phyloP scores from a whole-genome alignment of 306 rosid genomes.

The Nissolia schottii region DNA sequence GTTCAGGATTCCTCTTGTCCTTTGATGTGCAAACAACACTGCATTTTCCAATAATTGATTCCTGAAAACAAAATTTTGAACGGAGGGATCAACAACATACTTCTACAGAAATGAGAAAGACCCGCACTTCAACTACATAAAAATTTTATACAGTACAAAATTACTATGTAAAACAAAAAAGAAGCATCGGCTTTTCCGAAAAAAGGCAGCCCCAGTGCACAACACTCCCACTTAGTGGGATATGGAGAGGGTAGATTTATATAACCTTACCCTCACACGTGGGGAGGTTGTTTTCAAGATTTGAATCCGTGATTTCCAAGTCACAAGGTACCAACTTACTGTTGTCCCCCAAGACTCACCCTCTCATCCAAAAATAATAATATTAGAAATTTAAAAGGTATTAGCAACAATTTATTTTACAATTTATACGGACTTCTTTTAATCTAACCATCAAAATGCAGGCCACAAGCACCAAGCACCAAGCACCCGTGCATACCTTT shows the following conservation, averaged over 20 bases:
- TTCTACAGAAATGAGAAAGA: neutral
- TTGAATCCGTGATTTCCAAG: no score
- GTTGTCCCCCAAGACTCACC: no score
- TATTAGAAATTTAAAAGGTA: neutral
- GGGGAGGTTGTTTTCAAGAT: no score
- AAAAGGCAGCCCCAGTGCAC: no score
- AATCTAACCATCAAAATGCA: neutral
- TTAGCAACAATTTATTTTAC: neutral
- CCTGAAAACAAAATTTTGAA: constrained; percentile 39
- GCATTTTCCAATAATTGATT: constrained; percentile 51
- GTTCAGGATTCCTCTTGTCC: constrained; percentile 53
- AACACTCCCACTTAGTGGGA: no score
- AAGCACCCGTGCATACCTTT: neutral
- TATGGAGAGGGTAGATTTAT: no score
- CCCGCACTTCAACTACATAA: neutral
- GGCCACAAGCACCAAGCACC: neutral
- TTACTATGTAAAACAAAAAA: neutral
- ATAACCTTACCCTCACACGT: no score
- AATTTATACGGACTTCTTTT: neutral
- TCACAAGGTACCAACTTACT: no score
- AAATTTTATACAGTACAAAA: neutral
- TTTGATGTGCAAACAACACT: constrained; percentile 53
- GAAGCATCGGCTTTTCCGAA: neutral
- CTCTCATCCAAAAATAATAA: neutral
- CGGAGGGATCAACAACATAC: neutral